Evolutionary conservation across 2,329 filamentous ascomycete species (phyloP).

Genomic region (Dactylonectria estremocensis): DNA sequence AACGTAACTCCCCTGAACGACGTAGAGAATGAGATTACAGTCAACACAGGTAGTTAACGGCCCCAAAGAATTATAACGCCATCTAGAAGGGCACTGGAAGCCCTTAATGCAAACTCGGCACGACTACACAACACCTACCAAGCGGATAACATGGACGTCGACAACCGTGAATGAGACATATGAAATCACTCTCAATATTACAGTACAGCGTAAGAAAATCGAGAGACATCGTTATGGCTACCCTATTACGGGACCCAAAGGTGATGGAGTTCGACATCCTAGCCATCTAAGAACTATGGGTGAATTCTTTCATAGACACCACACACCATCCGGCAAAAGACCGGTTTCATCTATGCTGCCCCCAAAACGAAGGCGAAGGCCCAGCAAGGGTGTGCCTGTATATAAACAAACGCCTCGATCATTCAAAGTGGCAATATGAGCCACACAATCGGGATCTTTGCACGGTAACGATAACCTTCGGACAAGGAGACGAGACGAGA

Average conservation of each 20-base stretch:
- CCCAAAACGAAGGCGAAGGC: not conserved
- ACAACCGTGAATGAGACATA: slow-evolving; percentile 11
- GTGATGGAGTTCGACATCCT: slow-evolving; percentile 23
- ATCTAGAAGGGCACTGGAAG: slow-evolving; percentile 5
- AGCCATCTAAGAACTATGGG: slow-evolving; percentile 1
- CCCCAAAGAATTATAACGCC: not conserved
- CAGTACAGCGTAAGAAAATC: slow-evolving; percentile 25
- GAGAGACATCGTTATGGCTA: slow-evolving; percentile 22
- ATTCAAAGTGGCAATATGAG: slow-evolving; percentile 16
- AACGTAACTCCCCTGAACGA: not conserved
- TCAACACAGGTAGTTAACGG: not conserved
- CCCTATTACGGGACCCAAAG: slow-evolving; percentile 13
- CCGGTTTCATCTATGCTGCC: slow-evolving; percentile 2
- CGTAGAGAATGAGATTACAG: not conserved
- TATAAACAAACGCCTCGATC: slow-evolving; percentile 21
- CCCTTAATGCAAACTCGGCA: slow-evolving; percentile 1
- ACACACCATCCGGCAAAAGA: slow-evolving; percentile 16
- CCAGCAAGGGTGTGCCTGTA: slow-evolving; percentile 21
- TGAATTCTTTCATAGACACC: slow-evolving; percentile 18
- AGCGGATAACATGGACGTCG: slow-evolving; percentile 8
- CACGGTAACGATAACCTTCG: not conserved
- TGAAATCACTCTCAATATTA: slow-evolving; percentile 25
- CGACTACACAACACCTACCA: slow-evolving; percentile 5
- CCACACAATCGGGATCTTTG: slow-evolving; percentile 4
- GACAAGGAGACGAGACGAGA: not conserved